Conservation (phyloP, 768 basidiomycete species). For the Pisolithus microcarpus region DNA sequence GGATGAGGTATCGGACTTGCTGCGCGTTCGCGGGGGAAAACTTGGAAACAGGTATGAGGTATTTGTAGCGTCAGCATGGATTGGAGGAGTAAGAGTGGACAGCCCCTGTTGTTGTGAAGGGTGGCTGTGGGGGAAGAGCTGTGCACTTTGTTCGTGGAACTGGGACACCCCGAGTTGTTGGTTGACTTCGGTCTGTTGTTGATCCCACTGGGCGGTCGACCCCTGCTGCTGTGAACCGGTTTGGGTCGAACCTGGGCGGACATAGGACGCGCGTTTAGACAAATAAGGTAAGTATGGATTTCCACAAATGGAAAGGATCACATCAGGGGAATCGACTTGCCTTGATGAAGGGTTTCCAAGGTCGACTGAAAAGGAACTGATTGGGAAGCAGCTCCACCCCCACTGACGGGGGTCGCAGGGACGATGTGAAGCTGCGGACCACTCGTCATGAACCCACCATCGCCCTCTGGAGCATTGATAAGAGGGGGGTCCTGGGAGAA, state of each 20-base stretch:
- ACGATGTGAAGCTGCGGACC: slow-evolving; percentile 73
- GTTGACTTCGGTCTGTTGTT: slow-evolving; percentile 25
- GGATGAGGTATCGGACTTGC: slow-evolving; percentile 51
- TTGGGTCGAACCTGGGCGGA: slow-evolving; percentile 27
- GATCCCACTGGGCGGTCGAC: slow-evolving; percentile 30
- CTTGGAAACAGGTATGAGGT: slow-evolving; percentile 33
- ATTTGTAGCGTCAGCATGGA: slow-evolving; percentile 30
- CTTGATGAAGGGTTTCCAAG: slow-evolving; percentile 45
- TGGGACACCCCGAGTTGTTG: slow-evolving; percentile 25
- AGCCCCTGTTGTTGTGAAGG: slow-evolving; percentile 23
- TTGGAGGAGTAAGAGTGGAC: slow-evolving; percentile 27
- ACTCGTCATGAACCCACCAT: slow-evolving; percentile 36
- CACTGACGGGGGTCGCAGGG: slow-evolving; percentile 74
- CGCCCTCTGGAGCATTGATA: slow-evolving; percentile 59
- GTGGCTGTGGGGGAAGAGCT: slow-evolving; percentile 30
- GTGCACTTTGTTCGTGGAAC: slow-evolving; percentile 23
- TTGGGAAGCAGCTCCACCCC: slow-evolving; percentile 43
- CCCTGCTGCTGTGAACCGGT: slow-evolving; percentile 26
- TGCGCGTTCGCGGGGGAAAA: slow-evolving; percentile 39
- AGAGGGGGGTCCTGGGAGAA: slow-evolving; percentile 39
- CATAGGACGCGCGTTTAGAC: slow-evolving; percentile 18
- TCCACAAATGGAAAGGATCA: slow-evolving; percentile 27
- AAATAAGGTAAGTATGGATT: slow-evolving; percentile 23
- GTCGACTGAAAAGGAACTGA: slow-evolving; percentile 47
- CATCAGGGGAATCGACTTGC: slow-evolving; percentile 34